A percentile compares a stretch with the other conserved stretches of the same genome.
These are phyloP conservation scores for Paraphysoderma sedebokerense DNA, from an alignment of 371 early-diverging fungal species.

Conservation along the genomic window DNA sequence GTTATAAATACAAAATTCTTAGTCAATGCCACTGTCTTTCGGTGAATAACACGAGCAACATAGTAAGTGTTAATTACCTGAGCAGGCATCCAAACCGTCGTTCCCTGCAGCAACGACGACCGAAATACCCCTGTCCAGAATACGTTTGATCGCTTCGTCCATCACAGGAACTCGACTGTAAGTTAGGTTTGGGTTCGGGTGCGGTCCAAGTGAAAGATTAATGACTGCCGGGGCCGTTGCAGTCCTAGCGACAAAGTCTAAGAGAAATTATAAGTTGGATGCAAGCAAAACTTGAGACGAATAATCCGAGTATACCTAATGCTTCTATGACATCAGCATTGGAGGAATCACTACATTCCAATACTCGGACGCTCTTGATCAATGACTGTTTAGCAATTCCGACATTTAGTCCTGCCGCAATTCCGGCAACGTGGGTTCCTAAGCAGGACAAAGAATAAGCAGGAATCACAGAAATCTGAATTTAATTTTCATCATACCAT, in stretches of 20 bases:
- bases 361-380: slow-evolving; percentile 19
- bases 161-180: neutral
- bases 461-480: no score
- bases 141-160: neutral
- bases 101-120: slow-evolving; percentile 26
- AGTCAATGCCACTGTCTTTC: no score
- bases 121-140: neutral
- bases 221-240: slow-evolving; percentile 6
- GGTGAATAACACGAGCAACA: no score
- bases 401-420: slow-evolving; percentile 13
- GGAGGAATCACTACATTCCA: slow-evolving; percentile 5
- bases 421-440: slow-evolving; percentile 28
- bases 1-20: no score
- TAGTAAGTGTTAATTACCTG: no score
- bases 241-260: slow-evolving; percentile 1
- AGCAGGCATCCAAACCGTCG: no score
- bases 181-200: neutral
- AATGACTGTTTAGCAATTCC: slow-evolving; percentile 23
- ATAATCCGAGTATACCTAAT: no score
- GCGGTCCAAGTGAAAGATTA: slow-evolving; percentile 6
- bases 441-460: no score
- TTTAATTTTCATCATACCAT: no score
- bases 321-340: slow-evolving; percentile 5
- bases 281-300: no score
- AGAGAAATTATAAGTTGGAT: no score